These are phyloP conservation scores for Keithomyces neogunnii DNA, from an alignment of 2,329 filamentous ascomycete genomes.

Conservation along the genomic window DNA sequence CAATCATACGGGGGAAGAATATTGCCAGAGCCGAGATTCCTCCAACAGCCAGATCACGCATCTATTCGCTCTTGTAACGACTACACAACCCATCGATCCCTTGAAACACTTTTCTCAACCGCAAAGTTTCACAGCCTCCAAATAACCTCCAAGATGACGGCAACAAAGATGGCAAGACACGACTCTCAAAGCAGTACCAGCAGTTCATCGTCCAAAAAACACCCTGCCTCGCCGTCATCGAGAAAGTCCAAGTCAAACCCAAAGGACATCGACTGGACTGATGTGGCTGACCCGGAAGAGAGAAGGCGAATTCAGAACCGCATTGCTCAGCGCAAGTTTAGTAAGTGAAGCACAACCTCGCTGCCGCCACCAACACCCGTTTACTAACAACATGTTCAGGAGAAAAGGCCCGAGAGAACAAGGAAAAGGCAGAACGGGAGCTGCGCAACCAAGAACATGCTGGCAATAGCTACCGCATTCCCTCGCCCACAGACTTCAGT, in stretches of 20 bases:
- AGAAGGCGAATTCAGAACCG: conserved; percentile 68
- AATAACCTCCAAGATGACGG: not conserved
- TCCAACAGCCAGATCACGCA: not conserved
- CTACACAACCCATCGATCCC: conserved; percentile 7
- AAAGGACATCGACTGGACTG: conserved; percentile 57
- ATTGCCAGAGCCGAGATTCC: not conserved
- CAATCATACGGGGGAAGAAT: conserved; percentile 4
- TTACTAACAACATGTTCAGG: conserved; percentile 34
- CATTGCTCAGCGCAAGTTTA: conserved; percentile 67
- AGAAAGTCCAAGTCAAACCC: conserved; percentile 32
- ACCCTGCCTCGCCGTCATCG: conserved; percentile 20
- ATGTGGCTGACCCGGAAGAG: conserved; percentile 61
- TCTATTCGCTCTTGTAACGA: not conserved
- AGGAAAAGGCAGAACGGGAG: conserved; percentile 56
- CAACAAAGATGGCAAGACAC: conserved; percentile 11
- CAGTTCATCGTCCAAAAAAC: conserved; percentile 15
- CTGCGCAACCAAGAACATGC: conserved; percentile 55
- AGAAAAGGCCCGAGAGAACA: conserved; percentile 60
- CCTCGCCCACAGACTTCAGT: conserved; percentile 47
- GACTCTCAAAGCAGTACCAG: conserved; percentile 11
- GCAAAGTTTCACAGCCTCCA: not conserved
- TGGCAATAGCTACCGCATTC: conserved; percentile 54
- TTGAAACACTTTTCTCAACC: conserved; percentile 10
- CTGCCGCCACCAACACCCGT: not conserved
- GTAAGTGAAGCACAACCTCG: conserved; percentile 36